phyloP scores from a whole-genome alignment of 495 filamentous ascomycete genomes.

The Tuber brumale region DNA sequence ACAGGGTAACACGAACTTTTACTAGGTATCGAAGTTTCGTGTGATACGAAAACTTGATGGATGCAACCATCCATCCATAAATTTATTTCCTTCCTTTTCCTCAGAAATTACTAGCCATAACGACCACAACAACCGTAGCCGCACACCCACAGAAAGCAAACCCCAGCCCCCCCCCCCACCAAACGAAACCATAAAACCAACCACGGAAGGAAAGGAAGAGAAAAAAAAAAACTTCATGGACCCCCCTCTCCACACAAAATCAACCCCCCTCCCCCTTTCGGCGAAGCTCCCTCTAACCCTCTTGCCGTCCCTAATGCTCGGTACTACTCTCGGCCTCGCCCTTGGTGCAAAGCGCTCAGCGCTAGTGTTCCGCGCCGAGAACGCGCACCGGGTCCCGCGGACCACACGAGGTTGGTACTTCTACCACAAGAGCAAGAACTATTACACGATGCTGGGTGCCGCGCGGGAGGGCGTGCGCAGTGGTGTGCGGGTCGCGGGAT shows the following conservation, averaged over 20 bases:
- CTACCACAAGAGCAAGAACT: constrained; percentile 97
- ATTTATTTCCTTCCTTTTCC: not conserved
- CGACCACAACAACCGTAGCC: not conserved
- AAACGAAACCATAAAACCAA: not conserved
- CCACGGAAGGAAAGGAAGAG: not conserved
- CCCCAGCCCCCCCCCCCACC: not conserved
- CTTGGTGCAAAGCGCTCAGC: constrained; percentile 67
- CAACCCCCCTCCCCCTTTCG: constrained; percentile 51
- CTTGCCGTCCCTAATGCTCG: constrained; percentile 58
- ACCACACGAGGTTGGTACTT: constrained; percentile 86
- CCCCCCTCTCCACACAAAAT: not conserved
- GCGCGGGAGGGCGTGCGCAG: constrained; percentile 69
- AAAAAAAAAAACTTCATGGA: not conserved
- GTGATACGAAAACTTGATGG: not conserved
- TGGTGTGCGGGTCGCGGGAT: constrained; percentile 60
- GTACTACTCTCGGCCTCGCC: constrained; percentile 61
- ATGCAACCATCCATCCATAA: not conserved
- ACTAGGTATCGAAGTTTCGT: not conserved
- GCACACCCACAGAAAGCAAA: not conserved
- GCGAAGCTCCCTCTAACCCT: constrained; percentile 60
- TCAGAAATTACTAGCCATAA: not conserved
- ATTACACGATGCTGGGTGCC: constrained; percentile 66
- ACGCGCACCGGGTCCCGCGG: constrained; percentile 81
- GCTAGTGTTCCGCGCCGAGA: constrained; percentile 84
- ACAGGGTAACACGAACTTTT: constrained; percentile 1